phyloP scores from a whole-genome alignment of 2,329 filamentous ascomycete genomes.

The Pyrenochaeta sp. region DNA sequence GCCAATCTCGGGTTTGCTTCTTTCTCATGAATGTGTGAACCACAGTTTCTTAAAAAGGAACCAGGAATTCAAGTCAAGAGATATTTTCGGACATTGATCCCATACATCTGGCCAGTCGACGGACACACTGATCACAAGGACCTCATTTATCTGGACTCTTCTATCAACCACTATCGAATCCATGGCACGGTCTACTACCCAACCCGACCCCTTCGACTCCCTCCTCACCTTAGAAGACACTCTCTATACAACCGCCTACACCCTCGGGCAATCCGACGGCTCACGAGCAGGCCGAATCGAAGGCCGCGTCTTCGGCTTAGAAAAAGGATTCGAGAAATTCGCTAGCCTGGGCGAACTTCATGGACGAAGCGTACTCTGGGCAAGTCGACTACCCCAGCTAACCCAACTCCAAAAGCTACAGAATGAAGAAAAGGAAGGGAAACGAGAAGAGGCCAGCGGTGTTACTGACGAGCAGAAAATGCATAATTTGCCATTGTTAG shows the following conservation, averaged over 20 bases:
- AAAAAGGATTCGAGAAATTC: slow-evolving; percentile 95
- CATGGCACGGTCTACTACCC: slow-evolving; percentile 8
- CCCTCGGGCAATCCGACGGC: slow-evolving; percentile 78
- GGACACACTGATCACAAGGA: not conserved
- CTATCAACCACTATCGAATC: not conserved
- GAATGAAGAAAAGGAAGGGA: not conserved
- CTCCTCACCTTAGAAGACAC: slow-evolving; percentile 68
- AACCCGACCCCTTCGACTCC: slow-evolving; percentile 61
- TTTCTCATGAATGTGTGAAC: too few relatives aligned
- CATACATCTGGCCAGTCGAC: not conserved
- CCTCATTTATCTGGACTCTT: not conserved
- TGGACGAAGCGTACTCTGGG: slow-evolving; percentile 84
- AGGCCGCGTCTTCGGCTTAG: slow-evolving; percentile 87
- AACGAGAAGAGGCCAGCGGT: not conserved
- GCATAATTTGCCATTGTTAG: slow-evolving; percentile 55
- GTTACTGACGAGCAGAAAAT: slow-evolving; percentile 1
- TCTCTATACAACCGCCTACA: slow-evolving; percentile 86
- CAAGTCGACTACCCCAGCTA: slow-evolving; percentile 65
- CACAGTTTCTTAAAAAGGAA: too few relatives aligned
- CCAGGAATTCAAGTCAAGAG: too few relatives aligned
- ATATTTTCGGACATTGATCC: too few relatives aligned
- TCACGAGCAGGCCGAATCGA: slow-evolving; percentile 80
- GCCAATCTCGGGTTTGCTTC: not conserved
- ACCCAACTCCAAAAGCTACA: not conserved
- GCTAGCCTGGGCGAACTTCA: slow-evolving; percentile 79